Evolutionary conservation across 805 yeast genomes (phyloP).

Genomic region (Naumovozyma castellii): DNA sequence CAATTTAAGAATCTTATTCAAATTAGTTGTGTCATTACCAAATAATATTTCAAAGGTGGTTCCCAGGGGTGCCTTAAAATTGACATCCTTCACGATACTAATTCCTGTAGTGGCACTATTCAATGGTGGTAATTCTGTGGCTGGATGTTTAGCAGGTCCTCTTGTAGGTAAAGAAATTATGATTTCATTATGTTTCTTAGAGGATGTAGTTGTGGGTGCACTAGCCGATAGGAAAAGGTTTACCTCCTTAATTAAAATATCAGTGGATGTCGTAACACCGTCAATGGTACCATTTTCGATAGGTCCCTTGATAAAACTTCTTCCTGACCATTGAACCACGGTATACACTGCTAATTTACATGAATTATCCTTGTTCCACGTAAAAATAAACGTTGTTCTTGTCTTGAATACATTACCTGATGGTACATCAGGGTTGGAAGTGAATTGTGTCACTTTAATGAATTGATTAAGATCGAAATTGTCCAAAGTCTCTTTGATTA

Average conservation of each 20-base stretch:
- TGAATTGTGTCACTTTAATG: conserved; percentile 44
- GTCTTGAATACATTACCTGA: conserved; percentile 62
- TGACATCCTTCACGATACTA: conserved; percentile 41
- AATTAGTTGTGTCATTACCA: conserved; percentile 48
- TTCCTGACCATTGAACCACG: conserved; percentile 59
- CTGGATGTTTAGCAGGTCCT: conserved; percentile 35
- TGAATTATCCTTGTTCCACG: conserved; percentile 53
- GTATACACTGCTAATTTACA: conserved; percentile 48
- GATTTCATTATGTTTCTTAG: conserved; percentile 5
- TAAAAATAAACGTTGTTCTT: conserved; percentile 44
- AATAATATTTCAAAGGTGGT: conserved; percentile 48
- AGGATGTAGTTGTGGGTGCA: conserved; percentile 5
- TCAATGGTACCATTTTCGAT: conserved; percentile 66
- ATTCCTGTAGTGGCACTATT: conserved; percentile 11
- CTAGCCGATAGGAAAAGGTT: conserved; percentile 24
- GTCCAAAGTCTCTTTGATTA: conserved; percentile 50
- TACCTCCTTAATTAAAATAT: conserved; percentile 39
- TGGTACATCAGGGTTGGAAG: conserved; percentile 77
- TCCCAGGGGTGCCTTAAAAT: conserved; percentile 56
- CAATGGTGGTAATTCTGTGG: conserved; percentile 29
- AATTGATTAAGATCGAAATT: conserved; percentile 39
- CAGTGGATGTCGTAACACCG: conserved; percentile 58
- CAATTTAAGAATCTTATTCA: conserved; percentile 38
- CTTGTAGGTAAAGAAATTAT: conserved; percentile 23
- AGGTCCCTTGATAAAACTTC: conserved; percentile 69